Conservation (phyloP, 345 rosid species). For the Citrus unshiu region DNA sequence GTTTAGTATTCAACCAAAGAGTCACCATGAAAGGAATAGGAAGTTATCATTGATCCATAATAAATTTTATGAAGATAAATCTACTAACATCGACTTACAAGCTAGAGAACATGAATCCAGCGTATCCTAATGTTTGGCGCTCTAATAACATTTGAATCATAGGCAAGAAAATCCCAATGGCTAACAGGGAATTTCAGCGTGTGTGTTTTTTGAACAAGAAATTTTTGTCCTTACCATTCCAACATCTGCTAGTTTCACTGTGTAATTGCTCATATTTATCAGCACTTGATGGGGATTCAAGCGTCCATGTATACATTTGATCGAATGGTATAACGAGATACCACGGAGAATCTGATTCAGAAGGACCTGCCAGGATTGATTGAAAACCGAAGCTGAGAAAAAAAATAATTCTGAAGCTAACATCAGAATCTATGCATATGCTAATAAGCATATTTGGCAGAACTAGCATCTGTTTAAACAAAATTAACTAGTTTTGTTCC, state of each 20-base stretch:
- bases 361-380: neutral
- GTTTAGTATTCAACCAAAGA: neutral
- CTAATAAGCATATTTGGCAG: too few relatives aligned
- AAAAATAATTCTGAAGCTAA: neutral
- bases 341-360: conserved; percentile 3
- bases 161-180: neutral
- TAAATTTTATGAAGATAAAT: neutral
- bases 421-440: neutral
- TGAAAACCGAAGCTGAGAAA: neutral
- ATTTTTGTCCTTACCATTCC: neutral
- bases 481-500: too few relatives aligned
- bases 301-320: neutral
- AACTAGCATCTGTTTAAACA: too few relatives aligned
- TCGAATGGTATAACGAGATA: neutral
- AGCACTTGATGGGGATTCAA: neutral
- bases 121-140: neutral
- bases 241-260: neutral
- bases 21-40: neutral
- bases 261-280: neutral
- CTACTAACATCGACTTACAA: neutral
- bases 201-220: neutral
- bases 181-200: neutral
- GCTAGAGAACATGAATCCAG: neutral
- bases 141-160: neutral
- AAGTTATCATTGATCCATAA: neutral